Evolutionary conservation across 306 rosid genomes (phyloP).

Genomic region (Delonix regia): DNA sequence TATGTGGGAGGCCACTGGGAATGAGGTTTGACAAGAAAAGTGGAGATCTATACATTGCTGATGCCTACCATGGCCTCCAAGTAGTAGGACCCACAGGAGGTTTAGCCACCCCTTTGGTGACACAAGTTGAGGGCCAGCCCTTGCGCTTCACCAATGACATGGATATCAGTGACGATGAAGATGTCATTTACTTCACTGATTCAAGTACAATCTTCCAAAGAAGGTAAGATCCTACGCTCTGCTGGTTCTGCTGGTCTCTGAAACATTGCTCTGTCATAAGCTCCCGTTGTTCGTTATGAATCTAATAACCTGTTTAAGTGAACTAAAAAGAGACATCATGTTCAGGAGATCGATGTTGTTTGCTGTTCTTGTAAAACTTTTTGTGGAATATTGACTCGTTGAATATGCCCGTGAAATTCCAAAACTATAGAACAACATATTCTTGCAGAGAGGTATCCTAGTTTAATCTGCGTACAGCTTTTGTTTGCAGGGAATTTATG

Average conservation of each 20-base stretch:
- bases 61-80: constrained; percentile 87
- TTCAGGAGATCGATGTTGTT: neutral
- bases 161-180: constrained; percentile 74
- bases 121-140: constrained; percentile 75
- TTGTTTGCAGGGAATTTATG: constrained; percentile 76
- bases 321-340: neutral
- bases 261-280: too few relatives aligned
- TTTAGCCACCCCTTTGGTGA: constrained; percentile 66
- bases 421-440: neutral
- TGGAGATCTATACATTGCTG: constrained; percentile 87
- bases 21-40: constrained; percentile 71
- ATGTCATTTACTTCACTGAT: constrained; percentile 79
- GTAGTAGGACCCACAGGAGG: constrained; percentile 88
- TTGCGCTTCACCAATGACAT: constrained; percentile 80
- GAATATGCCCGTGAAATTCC: neutral
- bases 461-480: constrained; percentile 21
- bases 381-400: neutral
- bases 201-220: constrained; percentile 67
- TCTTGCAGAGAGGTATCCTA: neutral
- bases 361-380: neutral
- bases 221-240: constrained; percentile 54
- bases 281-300: too few relatives aligned
- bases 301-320: neutral
- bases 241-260: constrained; percentile 4
- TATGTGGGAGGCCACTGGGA: constrained; percentile 94